Evolutionary conservation across 2,329 filamentous ascomycete genomes (phyloP).

Genomic region (Coniella lustricola): DNA sequence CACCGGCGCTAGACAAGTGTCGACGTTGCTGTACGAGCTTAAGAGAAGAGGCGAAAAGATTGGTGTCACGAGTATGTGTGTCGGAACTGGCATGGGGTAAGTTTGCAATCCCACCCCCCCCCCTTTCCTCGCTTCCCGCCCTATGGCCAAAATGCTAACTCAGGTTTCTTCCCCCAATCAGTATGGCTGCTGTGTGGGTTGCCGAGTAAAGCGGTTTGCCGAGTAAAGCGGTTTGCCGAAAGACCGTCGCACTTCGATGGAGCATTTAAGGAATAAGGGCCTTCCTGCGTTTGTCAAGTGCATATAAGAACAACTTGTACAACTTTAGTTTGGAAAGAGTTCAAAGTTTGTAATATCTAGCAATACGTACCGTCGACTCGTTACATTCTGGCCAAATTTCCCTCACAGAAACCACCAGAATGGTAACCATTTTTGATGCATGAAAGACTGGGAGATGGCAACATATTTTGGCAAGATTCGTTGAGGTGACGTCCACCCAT

Average conservation of each 20-base stretch:
- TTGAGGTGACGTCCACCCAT: not conserved
- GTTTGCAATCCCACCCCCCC: not conserved
- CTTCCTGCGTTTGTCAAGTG: too few relatives aligned
- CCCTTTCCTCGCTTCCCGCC: not conserved
- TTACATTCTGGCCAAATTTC: too few relatives aligned
- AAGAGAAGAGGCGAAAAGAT: conserved; percentile 77
- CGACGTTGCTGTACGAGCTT: conserved; percentile 84
- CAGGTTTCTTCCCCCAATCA: not conserved
- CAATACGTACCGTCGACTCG: too few relatives aligned
- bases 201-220: conserved; percentile 56
- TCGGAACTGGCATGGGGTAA: conserved; percentile 87
- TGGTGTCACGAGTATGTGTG: conserved; percentile 91
- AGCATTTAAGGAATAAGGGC: too few relatives aligned
- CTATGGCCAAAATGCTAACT: not conserved
- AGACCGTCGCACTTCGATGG: too few relatives aligned
- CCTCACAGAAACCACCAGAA: too few relatives aligned
- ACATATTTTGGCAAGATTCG: too few relatives aligned
- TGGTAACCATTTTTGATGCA: too few relatives aligned
- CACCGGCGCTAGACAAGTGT: conserved; percentile 89
- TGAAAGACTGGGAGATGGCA: not conserved
- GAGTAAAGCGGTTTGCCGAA: too few relatives aligned
- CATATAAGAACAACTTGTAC: too few relatives aligned
- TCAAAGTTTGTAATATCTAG: too few relatives aligned
- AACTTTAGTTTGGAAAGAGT: too few relatives aligned
- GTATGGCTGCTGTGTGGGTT: conserved; percentile 91